Evolutionary conservation across 2,329 filamentous ascomycete genomes (phyloP), one percentile per base, ranked within the genome.

Genomic region (Arthrobotrys sinensis): DNA sequence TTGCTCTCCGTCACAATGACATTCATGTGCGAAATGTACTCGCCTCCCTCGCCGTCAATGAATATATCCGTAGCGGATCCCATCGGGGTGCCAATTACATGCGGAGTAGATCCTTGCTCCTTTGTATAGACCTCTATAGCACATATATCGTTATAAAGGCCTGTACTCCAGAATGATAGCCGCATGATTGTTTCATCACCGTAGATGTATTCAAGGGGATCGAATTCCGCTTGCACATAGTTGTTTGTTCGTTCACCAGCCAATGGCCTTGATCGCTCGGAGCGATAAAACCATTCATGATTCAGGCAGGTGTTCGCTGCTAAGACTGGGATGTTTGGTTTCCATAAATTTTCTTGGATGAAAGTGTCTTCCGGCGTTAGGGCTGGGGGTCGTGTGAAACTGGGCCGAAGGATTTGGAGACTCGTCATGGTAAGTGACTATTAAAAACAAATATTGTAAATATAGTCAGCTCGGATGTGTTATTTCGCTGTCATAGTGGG

Each of bases 61-160:
- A 60, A 60, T 4, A 60, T 24, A 60, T 60, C 55, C 19, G 55
- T 60, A 40, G 55, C 34, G 0, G 36, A 36, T 6, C 55, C 55
- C 55, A n/a, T 28, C 7, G 55, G 36, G 6, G 3, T 60, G 1
- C 55, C 55, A 12, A 28, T 34, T 14, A 60, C 36, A 28, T 43
- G 19, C 3, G 55, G 55, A 7, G 21, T 43, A 8, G 12, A 7
- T 24, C 36, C 34, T 4, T 4, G 8, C 3, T 60, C 55, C 8
- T 43, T 43, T 3, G 34, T 60, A 7, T 60, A 60, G 4, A 60
- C 11, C n/a, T 60, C 34, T 24, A 60, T 60, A 1, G 55, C 55
- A n/a, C 19, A 43, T 21, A 60, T 60, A 60, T 60, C 55, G 40
- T 43, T 43, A 11, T 43, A 12, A 14, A 43, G 16, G 11, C 55